A percentile compares a stretch with the other conserved stretches of the same genome.
Conservation (phyloP, 768 basidiomycete genomes). For the Fomitopsis pulvina region DNA sequence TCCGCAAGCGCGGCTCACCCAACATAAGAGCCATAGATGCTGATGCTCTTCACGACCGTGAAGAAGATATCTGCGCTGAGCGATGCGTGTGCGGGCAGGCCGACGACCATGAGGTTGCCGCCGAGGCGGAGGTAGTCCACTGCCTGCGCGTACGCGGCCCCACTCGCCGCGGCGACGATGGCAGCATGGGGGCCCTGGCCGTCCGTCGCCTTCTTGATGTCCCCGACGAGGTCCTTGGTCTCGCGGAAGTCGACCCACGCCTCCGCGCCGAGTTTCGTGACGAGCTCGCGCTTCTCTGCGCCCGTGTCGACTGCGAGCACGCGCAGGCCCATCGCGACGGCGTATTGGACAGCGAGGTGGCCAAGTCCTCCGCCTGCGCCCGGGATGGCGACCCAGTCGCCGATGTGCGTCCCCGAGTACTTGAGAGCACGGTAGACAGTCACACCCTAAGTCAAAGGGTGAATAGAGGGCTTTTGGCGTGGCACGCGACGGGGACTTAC, state of each 20-base stretch:
- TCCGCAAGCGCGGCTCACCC: slow-evolving; percentile 19
- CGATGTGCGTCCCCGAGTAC: slow-evolving; percentile 52
- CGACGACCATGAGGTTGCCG: slow-evolving; percentile 74
- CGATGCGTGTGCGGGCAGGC: slow-evolving; percentile 53
- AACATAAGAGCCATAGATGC: slow-evolving; percentile 41
- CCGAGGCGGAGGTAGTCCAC: slow-evolving; percentile 69
- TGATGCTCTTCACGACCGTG: slow-evolving; percentile 60
- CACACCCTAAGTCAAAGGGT: slow-evolving; percentile 46
- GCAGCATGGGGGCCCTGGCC: slow-evolving; percentile 72
- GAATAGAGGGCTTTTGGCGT: neutral
- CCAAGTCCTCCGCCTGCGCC: slow-evolving; percentile 83
- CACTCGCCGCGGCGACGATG: slow-evolving; percentile 49
- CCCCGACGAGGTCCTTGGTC: slow-evolving; percentile 56
- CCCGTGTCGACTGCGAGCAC: slow-evolving; percentile 81
- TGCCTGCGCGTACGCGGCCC: slow-evolving; percentile 44
- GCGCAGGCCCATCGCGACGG: slow-evolving; percentile 65
- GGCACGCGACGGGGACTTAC: slow-evolving; percentile 29
- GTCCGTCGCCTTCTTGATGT: slow-evolving; percentile 54
- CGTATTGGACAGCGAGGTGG: slow-evolving; percentile 82
- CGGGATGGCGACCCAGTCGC: slow-evolving; percentile 72
- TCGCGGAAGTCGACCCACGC: slow-evolving; percentile 75
- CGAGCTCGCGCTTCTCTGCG: slow-evolving; percentile 60
- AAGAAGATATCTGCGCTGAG: slow-evolving; percentile 64
- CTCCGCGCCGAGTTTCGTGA: slow-evolving; percentile 60
- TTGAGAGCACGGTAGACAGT: slow-evolving; percentile 87